Evolutionary conservation across 1,284 basidiomycete species (phyloP).

Genomic region (Termitomyces sp.): DNA sequence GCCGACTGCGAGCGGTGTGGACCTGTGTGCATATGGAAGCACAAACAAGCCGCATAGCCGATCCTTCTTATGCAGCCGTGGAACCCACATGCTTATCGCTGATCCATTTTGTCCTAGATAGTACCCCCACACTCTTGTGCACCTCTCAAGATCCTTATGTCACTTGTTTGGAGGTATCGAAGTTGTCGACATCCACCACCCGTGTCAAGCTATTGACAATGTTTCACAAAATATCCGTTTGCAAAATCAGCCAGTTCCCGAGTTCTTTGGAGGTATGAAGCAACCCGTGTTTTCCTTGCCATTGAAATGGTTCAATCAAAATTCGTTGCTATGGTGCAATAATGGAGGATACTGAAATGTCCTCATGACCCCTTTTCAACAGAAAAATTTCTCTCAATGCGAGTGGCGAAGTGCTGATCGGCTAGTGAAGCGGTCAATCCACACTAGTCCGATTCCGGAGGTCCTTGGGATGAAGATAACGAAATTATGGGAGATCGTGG

Average conservation of each 20-base stretch:
- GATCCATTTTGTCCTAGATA: neutral
- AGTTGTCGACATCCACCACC: too few relatives aligned
- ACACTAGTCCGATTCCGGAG: neutral
- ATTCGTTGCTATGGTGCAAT: neutral
- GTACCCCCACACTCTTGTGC: neutral
- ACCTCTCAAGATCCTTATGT: neutral
- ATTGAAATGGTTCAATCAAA: neutral
- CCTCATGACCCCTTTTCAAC: neutral
- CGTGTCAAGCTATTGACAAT: neutral
- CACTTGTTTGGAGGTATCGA: too few relatives aligned
- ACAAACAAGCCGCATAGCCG: neutral
- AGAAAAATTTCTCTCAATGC: neutral
- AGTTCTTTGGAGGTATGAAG: neutral
- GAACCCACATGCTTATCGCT: neutral
- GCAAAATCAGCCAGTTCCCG: too few relatives aligned
- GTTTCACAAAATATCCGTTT: neutral
- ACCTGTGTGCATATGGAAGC: neutral
- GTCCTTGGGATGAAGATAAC: neutral
- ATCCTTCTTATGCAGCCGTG: neutral
- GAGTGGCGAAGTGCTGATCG: neutral
- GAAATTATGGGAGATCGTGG: too few relatives aligned
- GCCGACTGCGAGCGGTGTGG: slow-evolving; percentile 63
- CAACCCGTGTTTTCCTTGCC: too few relatives aligned
- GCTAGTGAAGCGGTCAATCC: neutral
- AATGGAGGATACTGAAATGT: neutral